A percentile compares a stretch with the other conserved stretches of the same genome.
Conservation (phyloP, 768 basidiomycete genomes). For the Mrakia frigida region DNA sequence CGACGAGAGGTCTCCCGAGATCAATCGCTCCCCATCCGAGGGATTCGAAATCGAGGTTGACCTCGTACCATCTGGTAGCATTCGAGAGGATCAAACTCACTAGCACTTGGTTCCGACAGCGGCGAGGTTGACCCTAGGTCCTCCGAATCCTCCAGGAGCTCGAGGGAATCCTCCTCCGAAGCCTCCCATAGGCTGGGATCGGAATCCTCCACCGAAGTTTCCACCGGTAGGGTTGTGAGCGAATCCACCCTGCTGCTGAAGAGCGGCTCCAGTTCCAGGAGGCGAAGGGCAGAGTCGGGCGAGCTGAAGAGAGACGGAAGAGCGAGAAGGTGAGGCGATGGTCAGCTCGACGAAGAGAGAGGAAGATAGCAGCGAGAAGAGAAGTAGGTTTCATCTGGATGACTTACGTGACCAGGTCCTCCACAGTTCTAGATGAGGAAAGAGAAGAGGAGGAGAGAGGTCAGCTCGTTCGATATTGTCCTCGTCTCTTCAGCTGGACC, state of each 20-base stretch:
- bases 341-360: background rate
- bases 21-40: too few relatives aligned
- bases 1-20: too few relatives aligned
- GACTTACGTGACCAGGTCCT: conserved; percentile 20
- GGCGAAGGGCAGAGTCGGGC: conserved; percentile 21
- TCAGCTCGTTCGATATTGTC: too few relatives aligned
- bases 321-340: background rate
- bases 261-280: conserved; percentile 2
- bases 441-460: background rate
- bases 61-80: too few relatives aligned
- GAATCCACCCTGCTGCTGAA: background rate
- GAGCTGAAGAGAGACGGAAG: background rate
- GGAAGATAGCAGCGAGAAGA: background rate
- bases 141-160: conserved; percentile 12
- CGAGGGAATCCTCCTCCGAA: conserved; percentile 21
- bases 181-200: conserved; percentile 2
- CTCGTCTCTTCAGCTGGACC: background rate
- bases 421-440: background rate
- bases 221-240: conserved; percentile 12
- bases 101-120: conserved; percentile 24
- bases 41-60: too few relatives aligned
- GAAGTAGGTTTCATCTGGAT: background rate
- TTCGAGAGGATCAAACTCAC: background rate
- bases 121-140: conserved; percentile 19
- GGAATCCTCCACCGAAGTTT: conserved; percentile 19